phyloP scores from a whole-genome alignment of 257 asterid species.

The Solanum boliviense region DNA sequence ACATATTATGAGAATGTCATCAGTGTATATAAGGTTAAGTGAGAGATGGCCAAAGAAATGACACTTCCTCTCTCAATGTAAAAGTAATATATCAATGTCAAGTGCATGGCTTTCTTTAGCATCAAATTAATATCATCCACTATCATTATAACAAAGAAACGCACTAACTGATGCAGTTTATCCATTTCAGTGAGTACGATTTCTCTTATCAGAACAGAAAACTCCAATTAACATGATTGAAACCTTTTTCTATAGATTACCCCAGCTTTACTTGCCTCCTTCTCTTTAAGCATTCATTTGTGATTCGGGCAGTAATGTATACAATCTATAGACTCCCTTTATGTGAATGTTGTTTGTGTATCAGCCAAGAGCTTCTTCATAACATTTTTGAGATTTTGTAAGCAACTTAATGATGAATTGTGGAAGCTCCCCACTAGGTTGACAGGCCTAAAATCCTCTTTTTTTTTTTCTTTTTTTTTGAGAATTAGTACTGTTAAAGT shows the following conservation, averaged over 20 bases:
- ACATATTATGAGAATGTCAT: not conserved
- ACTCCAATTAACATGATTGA: not conserved
- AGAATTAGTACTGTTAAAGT: not conserved
- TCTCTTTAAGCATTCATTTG: not conserved
- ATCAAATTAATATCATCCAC: not conserved
- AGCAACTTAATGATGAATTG: not conserved
- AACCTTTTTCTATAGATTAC: not conserved
- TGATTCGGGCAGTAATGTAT: not conserved
- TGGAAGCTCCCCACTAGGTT: not conserved
- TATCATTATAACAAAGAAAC: not conserved
- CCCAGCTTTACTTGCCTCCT: not conserved
- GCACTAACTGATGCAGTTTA: not conserved
- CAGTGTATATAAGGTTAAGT: not conserved
- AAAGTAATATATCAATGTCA: not conserved
- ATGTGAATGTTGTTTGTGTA: not conserved
- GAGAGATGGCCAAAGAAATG: not conserved
- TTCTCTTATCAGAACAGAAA: not conserved
- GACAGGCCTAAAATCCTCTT: not conserved
- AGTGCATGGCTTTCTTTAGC: not conserved
- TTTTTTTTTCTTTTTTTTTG: no score
- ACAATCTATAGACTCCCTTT: not conserved
- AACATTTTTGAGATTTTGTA: not conserved
- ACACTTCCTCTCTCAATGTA: not conserved
- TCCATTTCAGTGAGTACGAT: not conserved
- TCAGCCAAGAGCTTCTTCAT: not conserved